Evolutionary conservation across 2,329 filamentous ascomycete genomes (phyloP).

Genomic region (Penicillium sp.): DNA sequence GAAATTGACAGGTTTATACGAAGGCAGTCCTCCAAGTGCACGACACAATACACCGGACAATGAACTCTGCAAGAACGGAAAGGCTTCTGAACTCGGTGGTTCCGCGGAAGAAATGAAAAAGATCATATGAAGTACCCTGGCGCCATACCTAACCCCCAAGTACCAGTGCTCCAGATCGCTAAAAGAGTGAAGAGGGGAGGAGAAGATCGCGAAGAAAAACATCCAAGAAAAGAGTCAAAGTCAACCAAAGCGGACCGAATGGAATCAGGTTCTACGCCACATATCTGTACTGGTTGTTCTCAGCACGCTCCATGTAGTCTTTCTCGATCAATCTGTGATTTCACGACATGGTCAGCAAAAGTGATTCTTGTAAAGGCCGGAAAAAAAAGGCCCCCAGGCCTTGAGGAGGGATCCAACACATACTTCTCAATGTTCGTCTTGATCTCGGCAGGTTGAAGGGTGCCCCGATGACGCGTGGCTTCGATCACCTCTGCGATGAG

Average conservation of each 20-base stretch:
- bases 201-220: neutral
- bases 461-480: slow-evolving; percentile 78
- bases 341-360: neutral
- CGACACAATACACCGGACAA: too few species aligned
- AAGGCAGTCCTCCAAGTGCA: too few species aligned
- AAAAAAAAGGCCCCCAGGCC: neutral
- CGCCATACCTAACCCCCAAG: neutral
- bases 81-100: too few species aligned
- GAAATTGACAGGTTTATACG: too few species aligned
- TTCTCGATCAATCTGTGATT: slow-evolving; percentile 74
- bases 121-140: too few species aligned
- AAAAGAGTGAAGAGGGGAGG: too few species aligned
- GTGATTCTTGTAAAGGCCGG: neutral
- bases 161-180: slow-evolving; percentile 2
- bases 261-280: slow-evolving; percentile 48
- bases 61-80: too few species aligned
- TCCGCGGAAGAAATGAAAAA: too few species aligned
- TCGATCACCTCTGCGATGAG: slow-evolving; percentile 88
- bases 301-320: slow-evolving; percentile 81
- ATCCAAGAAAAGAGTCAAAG: neutral
- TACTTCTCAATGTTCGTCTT: slow-evolving; percentile 96
- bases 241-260: neutral
- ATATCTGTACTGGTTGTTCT: slow-evolving; percentile 62
- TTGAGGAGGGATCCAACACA: slow-evolving; percentile 23
- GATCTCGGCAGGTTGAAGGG: slow-evolving; percentile 77